Conservation (phyloP, 257 asterid species). For the Rehmannia glutinosa region DNA sequence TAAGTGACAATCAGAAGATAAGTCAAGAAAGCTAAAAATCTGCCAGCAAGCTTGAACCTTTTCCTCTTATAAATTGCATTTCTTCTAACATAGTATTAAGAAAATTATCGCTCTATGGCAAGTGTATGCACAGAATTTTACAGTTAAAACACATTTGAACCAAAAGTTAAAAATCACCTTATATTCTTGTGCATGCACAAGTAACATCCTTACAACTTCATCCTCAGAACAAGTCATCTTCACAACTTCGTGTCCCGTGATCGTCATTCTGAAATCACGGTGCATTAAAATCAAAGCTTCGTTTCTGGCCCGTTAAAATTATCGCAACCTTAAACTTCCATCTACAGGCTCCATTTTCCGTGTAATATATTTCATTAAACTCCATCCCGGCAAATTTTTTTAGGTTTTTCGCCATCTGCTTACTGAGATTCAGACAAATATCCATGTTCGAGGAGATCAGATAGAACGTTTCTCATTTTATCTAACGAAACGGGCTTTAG, state of each 20-base stretch:
- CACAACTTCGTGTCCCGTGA: constrained; percentile 16
- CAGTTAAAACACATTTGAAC: neutral
- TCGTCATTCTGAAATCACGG: constrained; percentile 20
- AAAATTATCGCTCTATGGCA: neutral
- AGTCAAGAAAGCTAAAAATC: too few species aligned
- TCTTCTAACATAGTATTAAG: neutral
- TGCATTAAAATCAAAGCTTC: too few species aligned
- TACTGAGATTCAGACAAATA: constrained; percentile 46
- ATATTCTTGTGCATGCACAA: constrained; percentile 13
- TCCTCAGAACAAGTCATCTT: too few species aligned
- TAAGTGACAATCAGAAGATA: too few species aligned
- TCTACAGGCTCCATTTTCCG: too few species aligned
- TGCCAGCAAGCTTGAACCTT: too few species aligned
- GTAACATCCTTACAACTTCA: too few species aligned
- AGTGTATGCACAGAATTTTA: constrained; percentile 1
- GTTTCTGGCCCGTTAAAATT: neutral
- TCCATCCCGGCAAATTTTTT: too few species aligned
- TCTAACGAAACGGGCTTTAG: constrained; percentile 83
- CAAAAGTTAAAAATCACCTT: constrained; percentile 6
- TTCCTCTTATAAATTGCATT: too few species aligned
- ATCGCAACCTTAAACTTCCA: too few species aligned
- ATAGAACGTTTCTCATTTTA: constrained; percentile 76
- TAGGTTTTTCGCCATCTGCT: too few species aligned
- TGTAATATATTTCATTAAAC: too few species aligned
- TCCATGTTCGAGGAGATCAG: constrained; percentile 75